Base-by-base conservation (phyloP, 805 yeast species). In the Candida morakotiae region DNA sequence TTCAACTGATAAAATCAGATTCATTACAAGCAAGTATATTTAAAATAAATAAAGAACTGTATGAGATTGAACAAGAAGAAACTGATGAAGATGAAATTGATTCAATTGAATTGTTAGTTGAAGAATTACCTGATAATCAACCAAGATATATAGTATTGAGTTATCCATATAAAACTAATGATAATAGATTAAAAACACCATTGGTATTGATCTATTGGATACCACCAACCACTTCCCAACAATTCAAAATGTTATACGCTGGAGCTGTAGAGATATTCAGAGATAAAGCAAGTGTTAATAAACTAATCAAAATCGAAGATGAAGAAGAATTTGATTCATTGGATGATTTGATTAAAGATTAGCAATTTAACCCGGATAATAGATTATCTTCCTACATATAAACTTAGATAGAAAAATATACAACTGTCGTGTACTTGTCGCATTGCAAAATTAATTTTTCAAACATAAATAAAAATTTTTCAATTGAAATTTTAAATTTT, bases 211-310 rank as follows among this genome's bases (percentile, higher is more conserved):
- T 89, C n/a, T 89, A 87, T 58, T 89, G 89, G 81, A 74, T 86
- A 42, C 97, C 97, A 3, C 82, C 81, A 18, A 87, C 95, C 0
- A 71, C 87, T n/a, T 82, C 85, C 13, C 91, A 83, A 54, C 85
- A 83, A 38, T 69, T 75, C 52, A 80, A 83, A 57, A 89, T 88
- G 97, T 62, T 86, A 34, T 88, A 87, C 50, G 97, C 96, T 1
- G 95, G 93, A 4, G 94, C 95, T 2, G 75, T 86, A 16, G 96
- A 89, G 55, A 61, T 82, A 45, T 72, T 89, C 40, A 73, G 91
- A 57, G 79, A 76, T 34, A 81, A 82, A 47, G 82, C 89, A n/a
- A 87, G 87, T 13, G 87, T 86, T n/a, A 65, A 37, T 52, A 71
- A 79, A 51, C 66, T 83, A 24, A 65, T 82, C 27, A 83, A 82